phyloP scores from a whole-genome alignment of 352 stramenopile genomes.

The Albugo candida region DNA sequence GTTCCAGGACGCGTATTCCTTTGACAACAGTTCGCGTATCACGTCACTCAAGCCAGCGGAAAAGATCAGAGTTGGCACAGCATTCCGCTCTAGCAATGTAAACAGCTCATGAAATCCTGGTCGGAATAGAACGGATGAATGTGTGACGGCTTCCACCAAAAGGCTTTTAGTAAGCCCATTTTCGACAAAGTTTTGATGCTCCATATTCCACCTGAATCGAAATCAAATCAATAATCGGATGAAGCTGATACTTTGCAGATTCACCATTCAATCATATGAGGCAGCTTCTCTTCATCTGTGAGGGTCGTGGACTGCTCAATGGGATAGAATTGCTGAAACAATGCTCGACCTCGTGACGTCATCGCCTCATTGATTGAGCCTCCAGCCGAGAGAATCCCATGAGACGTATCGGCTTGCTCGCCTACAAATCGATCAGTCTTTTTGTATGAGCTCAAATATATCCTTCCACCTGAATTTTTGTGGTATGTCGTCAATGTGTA shows the following conservation, averaged over 20 bases:
- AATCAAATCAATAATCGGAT: not conserved
- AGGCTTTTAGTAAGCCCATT: constrained; percentile 28
- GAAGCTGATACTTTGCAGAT: constrained; percentile 4
- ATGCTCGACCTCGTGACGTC: constrained; percentile 11
- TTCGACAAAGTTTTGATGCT: constrained; percentile 22
- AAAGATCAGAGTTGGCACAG: constrained; percentile 58
- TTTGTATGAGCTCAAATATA: no score
- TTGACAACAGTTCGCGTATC: constrained; percentile 53
- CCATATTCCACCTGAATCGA: constrained; percentile 3
- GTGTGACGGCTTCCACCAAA: constrained; percentile 12
- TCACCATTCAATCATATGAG: constrained; percentile 64
- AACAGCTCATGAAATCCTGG: constrained; percentile 47
- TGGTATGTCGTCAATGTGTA: constrained; percentile 57
- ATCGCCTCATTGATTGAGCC: constrained; percentile 20
- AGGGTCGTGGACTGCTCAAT: constrained; percentile 55
- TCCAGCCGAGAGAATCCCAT: constrained; percentile 31
- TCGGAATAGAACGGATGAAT: constrained; percentile 32
- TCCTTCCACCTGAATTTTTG: constrained; percentile 6
- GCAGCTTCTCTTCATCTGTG: constrained; percentile 47
- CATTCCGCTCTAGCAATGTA: constrained; percentile 20
- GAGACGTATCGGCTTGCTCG: constrained; percentile 26
- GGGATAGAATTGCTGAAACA: constrained; percentile 59
- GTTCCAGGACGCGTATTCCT: constrained; percentile 19
- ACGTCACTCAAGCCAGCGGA: constrained; percentile 54
- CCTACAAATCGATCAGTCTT: constrained; percentile 8